These are phyloP conservation scores for Westerdykella sp. DNA, from an alignment of 2,329 filamentous ascomycete species.

Conservation along the genomic window DNA sequence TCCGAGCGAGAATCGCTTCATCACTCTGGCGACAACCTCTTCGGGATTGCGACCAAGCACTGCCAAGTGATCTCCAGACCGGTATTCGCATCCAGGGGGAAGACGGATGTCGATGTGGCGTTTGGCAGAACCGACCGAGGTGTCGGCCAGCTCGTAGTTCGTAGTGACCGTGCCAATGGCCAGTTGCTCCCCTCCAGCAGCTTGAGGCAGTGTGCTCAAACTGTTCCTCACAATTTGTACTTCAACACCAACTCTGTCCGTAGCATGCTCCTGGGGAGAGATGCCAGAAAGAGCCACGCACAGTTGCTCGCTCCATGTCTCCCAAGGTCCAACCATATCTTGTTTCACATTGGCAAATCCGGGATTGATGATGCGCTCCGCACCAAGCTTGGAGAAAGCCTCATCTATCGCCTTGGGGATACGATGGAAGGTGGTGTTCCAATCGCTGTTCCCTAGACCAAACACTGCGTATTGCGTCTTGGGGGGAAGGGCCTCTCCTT, in stretches of 20 bases:
- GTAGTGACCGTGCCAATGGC: constrained; percentile 6
- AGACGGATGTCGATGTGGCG: constrained; percentile 23
- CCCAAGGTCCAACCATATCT: constrained; percentile 13
- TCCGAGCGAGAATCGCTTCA: constrained; percentile 10
- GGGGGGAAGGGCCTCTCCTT: constrained; percentile 10
- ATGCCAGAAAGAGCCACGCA: constrained; percentile 4
- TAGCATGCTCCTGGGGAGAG: too few relatives aligned
- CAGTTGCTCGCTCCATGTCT: constrained; percentile 10
- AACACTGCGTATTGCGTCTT: constrained; percentile 55
- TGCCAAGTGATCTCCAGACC: constrained; percentile 67
- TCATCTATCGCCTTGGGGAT: constrained; percentile 59
- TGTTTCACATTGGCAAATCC: constrained; percentile 51
- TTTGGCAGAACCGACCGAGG: constrained; percentile 11
- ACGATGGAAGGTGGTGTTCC: constrained; percentile 57
- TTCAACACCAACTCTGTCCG: too few relatives aligned
- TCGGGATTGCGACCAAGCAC: constrained; percentile 58
- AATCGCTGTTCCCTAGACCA: constrained; percentile 58
- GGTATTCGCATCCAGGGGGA: constrained; percentile 49
- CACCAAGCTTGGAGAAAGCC: constrained; percentile 48
- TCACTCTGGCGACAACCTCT: constrained; percentile 11
- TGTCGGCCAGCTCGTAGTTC: constrained; percentile 9
- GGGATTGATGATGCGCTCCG: constrained; percentile 43
- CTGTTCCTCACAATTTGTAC: too few relatives aligned
- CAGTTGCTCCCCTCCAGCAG: constrained; percentile 5
- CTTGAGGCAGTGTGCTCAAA: too few relatives aligned